Conservation (phyloP, 2,329 filamentous ascomycete species). For the Hirsutella rhossiliensis region DNA sequence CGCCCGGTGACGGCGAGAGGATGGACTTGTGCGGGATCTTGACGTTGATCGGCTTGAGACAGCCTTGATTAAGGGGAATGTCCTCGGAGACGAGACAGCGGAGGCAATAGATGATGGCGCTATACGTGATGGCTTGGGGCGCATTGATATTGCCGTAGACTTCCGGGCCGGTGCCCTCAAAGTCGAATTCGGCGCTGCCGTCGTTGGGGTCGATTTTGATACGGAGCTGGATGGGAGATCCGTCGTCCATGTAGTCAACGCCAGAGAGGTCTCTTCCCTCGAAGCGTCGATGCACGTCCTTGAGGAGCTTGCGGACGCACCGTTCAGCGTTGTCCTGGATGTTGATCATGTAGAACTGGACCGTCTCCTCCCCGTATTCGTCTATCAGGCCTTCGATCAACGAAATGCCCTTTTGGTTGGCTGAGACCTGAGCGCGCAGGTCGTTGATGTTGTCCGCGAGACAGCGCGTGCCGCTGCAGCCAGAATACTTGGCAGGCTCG, state of each 20-base stretch:
- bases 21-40: slow-evolving; percentile 61
- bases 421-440: slow-evolving; percentile 75
- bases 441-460: slow-evolving; percentile 77
- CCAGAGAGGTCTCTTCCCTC: slow-evolving; percentile 12
- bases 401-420: slow-evolving; percentile 75
- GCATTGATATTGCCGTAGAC: slow-evolving; percentile 21
- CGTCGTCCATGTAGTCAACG: slow-evolving; percentile 68
- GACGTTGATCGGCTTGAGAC: slow-evolving; percentile 64
- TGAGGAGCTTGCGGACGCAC: slow-evolving; percentile 48
- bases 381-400: slow-evolving; percentile 59
- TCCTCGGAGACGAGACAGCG: slow-evolving; percentile 70
- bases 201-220: slow-evolving; percentile 64
- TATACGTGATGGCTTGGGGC: slow-evolving; percentile 20
- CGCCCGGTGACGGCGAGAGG: slow-evolving; percentile 61
- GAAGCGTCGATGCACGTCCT: slow-evolving; percentile 7
- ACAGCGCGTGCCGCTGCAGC: slow-evolving; percentile 68
- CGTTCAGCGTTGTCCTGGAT: slow-evolving; percentile 33
- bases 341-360: slow-evolving; percentile 45
- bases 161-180: slow-evolving; percentile 18
- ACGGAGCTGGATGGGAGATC: slow-evolving; percentile 62
- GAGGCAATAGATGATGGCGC: slow-evolving; percentile 74
- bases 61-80: slow-evolving; percentile 80
- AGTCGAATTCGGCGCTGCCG: slow-evolving; percentile 60
- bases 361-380: slow-evolving; percentile 60
- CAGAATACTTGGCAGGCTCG: slow-evolving; percentile 62